Conservation (phyloP, 257 asterid genomes). For the Henckelia pumila region DNA sequence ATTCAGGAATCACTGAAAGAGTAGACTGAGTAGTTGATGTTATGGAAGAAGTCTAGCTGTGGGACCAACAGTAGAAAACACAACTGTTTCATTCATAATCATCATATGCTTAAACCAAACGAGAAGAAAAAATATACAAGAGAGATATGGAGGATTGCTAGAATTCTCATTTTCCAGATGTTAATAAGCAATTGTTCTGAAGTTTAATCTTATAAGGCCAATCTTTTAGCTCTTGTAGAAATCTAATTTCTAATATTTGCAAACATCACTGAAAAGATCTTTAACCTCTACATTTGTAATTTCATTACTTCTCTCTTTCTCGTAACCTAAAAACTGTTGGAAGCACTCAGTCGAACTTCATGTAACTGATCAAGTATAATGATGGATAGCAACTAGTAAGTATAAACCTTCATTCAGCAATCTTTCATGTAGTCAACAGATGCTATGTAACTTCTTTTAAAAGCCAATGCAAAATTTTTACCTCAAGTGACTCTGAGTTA, state of each 20-base stretch:
- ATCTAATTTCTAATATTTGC: too few relatives aligned
- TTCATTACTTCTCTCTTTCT: too few relatives aligned
- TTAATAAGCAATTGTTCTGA: too few relatives aligned
- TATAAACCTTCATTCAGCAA: constrained; percentile 13
- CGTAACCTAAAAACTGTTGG: not conserved
- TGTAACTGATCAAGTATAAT: not conserved
- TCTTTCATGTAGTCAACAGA: not conserved
- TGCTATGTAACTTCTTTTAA: constrained; percentile 7
- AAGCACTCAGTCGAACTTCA: constrained; percentile 2
- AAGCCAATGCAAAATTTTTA: constrained; percentile 25
- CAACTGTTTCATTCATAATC: not conserved
- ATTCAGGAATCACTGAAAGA: not conserved
- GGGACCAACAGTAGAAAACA: not conserved
- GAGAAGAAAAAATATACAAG: not conserved
- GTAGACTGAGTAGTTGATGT: not conserved
- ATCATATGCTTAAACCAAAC: not conserved
- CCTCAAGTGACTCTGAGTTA: constrained; percentile 94
- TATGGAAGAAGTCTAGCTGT: not conserved
- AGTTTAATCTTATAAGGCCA: too few relatives aligned
- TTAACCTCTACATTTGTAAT: not conserved
- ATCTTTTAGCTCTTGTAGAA: too few relatives aligned
- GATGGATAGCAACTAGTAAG: not conserved
- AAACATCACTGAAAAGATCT: too few relatives aligned
- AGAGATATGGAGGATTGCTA: too few relatives aligned
- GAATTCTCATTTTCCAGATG: too few relatives aligned